Evolutionary conservation across 108 stramenopile species (phyloP), one percentile per base, ranked within the genome.

Genomic region (Cyclotella kingstonii): DNA sequence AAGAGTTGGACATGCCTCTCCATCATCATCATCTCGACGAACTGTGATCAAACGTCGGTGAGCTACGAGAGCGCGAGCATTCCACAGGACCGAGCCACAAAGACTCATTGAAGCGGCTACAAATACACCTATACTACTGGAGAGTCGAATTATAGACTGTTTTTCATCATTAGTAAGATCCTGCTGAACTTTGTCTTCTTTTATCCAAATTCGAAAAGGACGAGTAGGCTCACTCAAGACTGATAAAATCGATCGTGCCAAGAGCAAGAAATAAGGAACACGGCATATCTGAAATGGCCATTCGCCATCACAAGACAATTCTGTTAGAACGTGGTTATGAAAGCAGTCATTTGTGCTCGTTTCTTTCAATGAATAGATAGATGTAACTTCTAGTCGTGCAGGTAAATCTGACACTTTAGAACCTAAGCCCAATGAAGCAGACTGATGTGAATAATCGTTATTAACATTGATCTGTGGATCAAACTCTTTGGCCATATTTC

Each of bases 271-370:
- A 45, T 91, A 91, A 5, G 90, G 86, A 15, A 48, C 76, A 19
- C 78, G 45, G 18, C 73, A 81, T 21, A 88, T 80, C 46, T 78
- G 85, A 54, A 76, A 86, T 0, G 90, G 90, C 84, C 81, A 88
- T 61, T 82, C 79, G 18, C 90, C 90, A 22, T 88, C 86, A 17
- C 75, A 63, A 3, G 81, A 57, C 40, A 89, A 56, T 53, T 87
- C 91, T 6, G 87, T 53, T 12, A 88, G 49, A 35, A 91, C 74
- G 14, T 79, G 38, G 48, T 91, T 91, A 34, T 88, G 86, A 63
- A 83, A 91, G 12, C 26, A 36, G 5, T 72, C 41, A 21, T 29
- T 72, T 11, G 70, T 56, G 19, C 38, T 63, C 6, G 45, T 44
- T 36, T 63, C 62, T 36, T 51, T 56, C 4, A 72, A 17, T 3